phyloP scores from a whole-genome alignment of 2,329 filamentous ascomycete species.

The Allantophomopsis cytisporea region DNA sequence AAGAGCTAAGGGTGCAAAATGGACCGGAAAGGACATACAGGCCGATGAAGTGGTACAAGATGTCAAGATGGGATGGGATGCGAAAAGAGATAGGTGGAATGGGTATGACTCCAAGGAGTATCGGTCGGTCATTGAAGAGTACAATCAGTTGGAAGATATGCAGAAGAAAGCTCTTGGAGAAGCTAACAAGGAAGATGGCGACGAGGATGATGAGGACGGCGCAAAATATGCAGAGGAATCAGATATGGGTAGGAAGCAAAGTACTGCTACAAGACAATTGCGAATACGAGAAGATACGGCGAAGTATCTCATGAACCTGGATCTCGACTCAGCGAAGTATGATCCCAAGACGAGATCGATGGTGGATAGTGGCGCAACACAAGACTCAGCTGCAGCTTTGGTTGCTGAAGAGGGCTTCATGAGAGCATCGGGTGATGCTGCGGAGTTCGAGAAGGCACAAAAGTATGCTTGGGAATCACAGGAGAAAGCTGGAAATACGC shows the following conservation, averaged over 20 bases:
- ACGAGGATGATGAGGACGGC: conserved; percentile 38
- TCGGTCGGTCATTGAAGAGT: conserved; percentile 75
- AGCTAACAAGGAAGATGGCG: conserved; percentile 34
- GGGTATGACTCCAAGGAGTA: conserved; percentile 91
- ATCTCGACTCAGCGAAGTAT: conserved; percentile 93
- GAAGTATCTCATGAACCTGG: conserved; percentile 89
- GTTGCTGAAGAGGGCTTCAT: conserved; percentile 92
- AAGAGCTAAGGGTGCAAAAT: conserved; percentile 78
- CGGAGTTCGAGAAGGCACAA: conserved; percentile 82
- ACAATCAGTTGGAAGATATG: conserved; percentile 72
- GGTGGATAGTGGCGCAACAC: conserved; percentile 70
- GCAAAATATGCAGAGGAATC: conserved; percentile 87
- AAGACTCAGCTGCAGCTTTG: conserved; percentile 65
- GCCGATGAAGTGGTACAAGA: conserved; percentile 82
- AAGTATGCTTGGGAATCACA: conserved; percentile 92
- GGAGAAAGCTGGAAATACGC: conserved; percentile 65
- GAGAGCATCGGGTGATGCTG: conserved; percentile 77
- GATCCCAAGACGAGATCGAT: conserved; percentile 92
- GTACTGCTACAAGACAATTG: conserved; percentile 79
- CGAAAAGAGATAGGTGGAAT: conserved; percentile 95
- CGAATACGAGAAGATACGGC: conserved; percentile 92
- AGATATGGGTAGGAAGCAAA: conserved; percentile 90
- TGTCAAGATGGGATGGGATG: conserved; percentile 85
- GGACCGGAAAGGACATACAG: conserved; percentile 86
- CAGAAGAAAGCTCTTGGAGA: conserved; percentile 35